Percentiles rank a stretch among this genome's conserved stretches.
phyloP scores from a whole-genome alignment of 441 rosid species.

The Erodium trifolium region DNA sequence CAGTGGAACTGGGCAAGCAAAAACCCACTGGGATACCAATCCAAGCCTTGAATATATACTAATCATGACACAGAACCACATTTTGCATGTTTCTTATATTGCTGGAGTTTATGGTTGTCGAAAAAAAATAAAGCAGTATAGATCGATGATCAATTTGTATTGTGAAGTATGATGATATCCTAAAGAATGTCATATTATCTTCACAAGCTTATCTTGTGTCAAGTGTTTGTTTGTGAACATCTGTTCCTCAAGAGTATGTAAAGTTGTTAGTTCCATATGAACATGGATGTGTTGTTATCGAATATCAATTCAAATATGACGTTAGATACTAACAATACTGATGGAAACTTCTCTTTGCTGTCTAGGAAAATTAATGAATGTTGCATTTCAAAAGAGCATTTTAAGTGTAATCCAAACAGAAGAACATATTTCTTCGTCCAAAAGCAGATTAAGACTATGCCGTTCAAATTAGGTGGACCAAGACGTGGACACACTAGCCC shows the following conservation, averaged over 20 bases:
- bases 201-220: background rate
- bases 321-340: too few relatives aligned
- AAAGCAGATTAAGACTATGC: too few relatives aligned
- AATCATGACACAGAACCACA: constrained; percentile 2
- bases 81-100: background rate
- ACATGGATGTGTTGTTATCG: too few relatives aligned
- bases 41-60: constrained; percentile 32
- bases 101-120: background rate
- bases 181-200: background rate
- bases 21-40: constrained; percentile 57
- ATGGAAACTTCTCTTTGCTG: too few relatives aligned
- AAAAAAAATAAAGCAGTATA: background rate
- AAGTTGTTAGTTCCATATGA: background rate
- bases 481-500: too few relatives aligned
- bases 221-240: background rate
- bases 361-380: too few relatives aligned
- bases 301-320: too few relatives aligned
- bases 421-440: too few relatives aligned
- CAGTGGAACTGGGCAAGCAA: constrained; percentile 72
- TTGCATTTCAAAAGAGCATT: too few relatives aligned
- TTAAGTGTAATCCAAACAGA: too few relatives aligned
- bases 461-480: too few relatives aligned
- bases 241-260: background rate
- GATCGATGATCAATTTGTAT: background rate
- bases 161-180: background rate